Conservation (phyloP, 257 asterid genomes). For the Przewalskia tangutica region DNA sequence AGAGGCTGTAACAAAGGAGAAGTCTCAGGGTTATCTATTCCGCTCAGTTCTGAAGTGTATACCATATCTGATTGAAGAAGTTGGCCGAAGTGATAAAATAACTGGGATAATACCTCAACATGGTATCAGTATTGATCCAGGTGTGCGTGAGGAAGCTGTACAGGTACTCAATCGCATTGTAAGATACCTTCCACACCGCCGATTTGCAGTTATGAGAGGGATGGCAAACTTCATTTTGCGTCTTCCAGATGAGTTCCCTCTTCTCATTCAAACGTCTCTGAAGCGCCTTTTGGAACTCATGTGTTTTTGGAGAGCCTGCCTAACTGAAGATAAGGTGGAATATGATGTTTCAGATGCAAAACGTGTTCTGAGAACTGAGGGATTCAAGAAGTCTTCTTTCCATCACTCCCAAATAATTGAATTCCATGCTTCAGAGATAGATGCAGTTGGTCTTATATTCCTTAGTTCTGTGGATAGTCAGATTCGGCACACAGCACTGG, state of each 20-base stretch:
- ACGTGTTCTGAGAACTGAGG: constrained; percentile 77
- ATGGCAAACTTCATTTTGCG: constrained; percentile 79
- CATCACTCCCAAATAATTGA: constrained; percentile 66
- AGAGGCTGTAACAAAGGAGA: constrained; percentile 93
- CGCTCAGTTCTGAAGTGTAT: constrained; percentile 97
- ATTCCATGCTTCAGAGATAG: constrained; percentile 82
- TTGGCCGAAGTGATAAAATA: constrained; percentile 90
- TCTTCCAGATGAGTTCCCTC: constrained; percentile 99
- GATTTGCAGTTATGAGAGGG: constrained; percentile 97
- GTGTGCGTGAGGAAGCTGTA: constrained; percentile 97
- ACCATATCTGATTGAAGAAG: constrained; percentile 98
- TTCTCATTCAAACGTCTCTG: constrained; percentile 92
- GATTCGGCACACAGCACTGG: constrained; percentile 96
- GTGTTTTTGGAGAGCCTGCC: constrained; percentile 97
- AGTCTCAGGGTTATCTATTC: constrained; percentile 97
- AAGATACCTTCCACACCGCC: constrained; percentile 88
- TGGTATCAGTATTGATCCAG: constrained; percentile 98
- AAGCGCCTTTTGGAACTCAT: constrained; percentile 96
- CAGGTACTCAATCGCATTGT: constrained; percentile 93
- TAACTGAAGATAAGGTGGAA: constrained; percentile 59
- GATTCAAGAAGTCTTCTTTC: constrained; percentile 82
- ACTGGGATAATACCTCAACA: constrained; percentile 97
- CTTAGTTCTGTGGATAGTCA: constrained; percentile 97
- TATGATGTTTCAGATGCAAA: constrained; percentile 49
- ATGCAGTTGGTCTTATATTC: constrained; percentile 97